A percentile compares a stretch with the other conserved stretches of the same genome.
phyloP scores from a whole-genome alignment of 73 alveolate genomes.

The Blepharisma stoltei region DNA sequence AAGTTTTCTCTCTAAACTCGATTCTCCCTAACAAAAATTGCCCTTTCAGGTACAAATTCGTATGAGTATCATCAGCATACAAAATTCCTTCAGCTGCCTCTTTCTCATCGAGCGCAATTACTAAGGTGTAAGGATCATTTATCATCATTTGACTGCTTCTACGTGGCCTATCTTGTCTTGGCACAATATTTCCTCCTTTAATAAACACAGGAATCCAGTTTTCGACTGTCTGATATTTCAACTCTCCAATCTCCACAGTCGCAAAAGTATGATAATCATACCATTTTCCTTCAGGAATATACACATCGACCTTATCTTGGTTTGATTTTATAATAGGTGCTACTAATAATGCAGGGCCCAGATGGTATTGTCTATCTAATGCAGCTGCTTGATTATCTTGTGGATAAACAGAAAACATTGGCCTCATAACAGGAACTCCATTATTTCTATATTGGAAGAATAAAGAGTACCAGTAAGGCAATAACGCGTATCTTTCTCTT shows the following conservation, averaged over 20 bases:
- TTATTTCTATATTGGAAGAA: conserved; percentile 35
- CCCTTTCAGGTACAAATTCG: conserved; percentile 49
- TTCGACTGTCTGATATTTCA: conserved; percentile 34
- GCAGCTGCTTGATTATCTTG: conserved; percentile 8
- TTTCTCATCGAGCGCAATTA: conserved; percentile 43
- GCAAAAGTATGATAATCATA: conserved; percentile 57
- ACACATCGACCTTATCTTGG: conserved; percentile 50
- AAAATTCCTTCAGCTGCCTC: conserved; percentile 53
- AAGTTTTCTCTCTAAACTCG: conserved; percentile 31
- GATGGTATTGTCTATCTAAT: conserved; percentile 56
- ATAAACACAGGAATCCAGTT: conserved; percentile 58
- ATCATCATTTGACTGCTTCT: conserved; percentile 55
- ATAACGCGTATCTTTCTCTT: conserved; percentile 45
- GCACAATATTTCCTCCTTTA: conserved; percentile 64
- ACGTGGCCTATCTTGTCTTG: conserved; percentile 57
- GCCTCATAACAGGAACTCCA: conserved; percentile 49
- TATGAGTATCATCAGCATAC: conserved; percentile 59
- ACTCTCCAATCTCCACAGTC: conserved; percentile 25
- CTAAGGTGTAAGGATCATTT: conserved; percentile 69
- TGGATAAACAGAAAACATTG: conserved; percentile 45
- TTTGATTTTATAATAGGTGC: conserved; percentile 37
- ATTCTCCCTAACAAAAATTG: conserved; percentile 43
- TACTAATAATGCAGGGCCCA: conserved; percentile 67
- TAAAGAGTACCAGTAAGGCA: conserved; percentile 48
- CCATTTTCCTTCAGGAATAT: conserved; percentile 71